Percentiles rank a stretch among this genome's conserved stretches.
These are phyloP conservation scores for Digitaria exilis DNA, from an alignment of 202 grass and related monocot genomes.

Conservation along the genomic window DNA sequence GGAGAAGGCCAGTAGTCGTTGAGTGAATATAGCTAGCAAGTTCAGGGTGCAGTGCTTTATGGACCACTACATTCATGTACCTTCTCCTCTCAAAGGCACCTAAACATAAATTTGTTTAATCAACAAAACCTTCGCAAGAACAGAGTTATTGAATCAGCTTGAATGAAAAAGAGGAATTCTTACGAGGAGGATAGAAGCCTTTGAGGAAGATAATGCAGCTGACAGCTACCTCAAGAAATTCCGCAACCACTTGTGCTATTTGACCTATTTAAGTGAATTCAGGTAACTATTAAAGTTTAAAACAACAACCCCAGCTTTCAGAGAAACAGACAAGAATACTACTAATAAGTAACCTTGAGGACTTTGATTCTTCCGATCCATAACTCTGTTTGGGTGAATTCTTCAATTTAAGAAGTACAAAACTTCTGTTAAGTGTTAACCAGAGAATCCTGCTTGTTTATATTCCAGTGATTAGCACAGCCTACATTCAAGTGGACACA, in stretches of 20 bases:
- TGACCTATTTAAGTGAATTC: slow-evolving; percentile 57
- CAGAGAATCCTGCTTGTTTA: background rate
- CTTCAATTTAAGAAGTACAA: slow-evolving; percentile 16
- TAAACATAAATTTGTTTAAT: slow-evolving; percentile 48
- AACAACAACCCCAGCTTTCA: slow-evolving; percentile 3
- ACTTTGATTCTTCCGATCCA: slow-evolving; percentile 80
- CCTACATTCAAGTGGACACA: slow-evolving; percentile 1
- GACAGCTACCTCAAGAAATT: slow-evolving; percentile 93
- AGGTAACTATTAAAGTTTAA: slow-evolving; percentile 29
- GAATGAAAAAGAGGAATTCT: slow-evolving; percentile 23
- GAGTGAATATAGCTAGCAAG: slow-evolving; percentile 82
- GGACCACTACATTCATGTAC: slow-evolving; percentile 96
- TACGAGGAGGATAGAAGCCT: slow-evolving; percentile 83
- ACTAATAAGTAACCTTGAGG: slow-evolving; percentile 61
- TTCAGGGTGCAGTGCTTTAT: slow-evolving; percentile 78
- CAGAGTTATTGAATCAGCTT: slow-evolving; percentile 22
- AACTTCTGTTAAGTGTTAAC: slow-evolving; percentile 9
- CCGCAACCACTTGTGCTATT: slow-evolving; percentile 74
- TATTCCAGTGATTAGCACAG: background rate
- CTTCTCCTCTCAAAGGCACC: slow-evolving; percentile 99
- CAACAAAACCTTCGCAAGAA: background rate
- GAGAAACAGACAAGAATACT: slow-evolving; percentile 5
- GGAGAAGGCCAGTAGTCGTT: slow-evolving; percentile 58
- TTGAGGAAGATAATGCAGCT: slow-evolving; percentile 97
- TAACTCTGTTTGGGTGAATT: slow-evolving; percentile 30